Evolutionary conservation across 257 asterid genomes (phyloP), one percentile per base, ranked within the genome.

Genomic region (Nicotiana otophora): DNA sequence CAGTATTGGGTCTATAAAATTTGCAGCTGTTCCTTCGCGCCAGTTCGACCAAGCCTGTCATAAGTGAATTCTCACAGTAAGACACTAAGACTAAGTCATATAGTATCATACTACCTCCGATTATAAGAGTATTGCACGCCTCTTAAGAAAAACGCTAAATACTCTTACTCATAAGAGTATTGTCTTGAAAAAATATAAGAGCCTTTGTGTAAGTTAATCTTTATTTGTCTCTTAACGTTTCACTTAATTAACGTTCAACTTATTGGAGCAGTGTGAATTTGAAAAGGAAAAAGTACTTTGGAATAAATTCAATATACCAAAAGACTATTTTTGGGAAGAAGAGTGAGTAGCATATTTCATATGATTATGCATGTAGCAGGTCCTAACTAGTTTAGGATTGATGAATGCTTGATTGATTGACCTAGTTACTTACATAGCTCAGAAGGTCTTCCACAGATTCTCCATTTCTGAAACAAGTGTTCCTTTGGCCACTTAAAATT

Each of bases 41-140:
- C 89, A 84, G 5, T 76, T 72, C 12, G 81, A 78, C 88, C 88
- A 88, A 15, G 76, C 83, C 90, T 88, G n/a, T 19, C 28, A 54
- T 10, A 72, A 2, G 9, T 6, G 14, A 51, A 15, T 7, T 11
- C 12, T 33, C 26, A 23, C 26, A 23, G 26, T 23, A 23, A 23
- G 26, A 23, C 26, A 23, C 26, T 23, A 23, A 23, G 26, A 23
- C 26, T 23, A 23, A 23, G 26, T 72, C 78, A n/a, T 23, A 72
- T 2, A 4, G 19, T 16, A 23, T 16, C 26, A 23, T 23, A n/a
- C 12, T 36, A 6, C 42, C 42, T 36, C 42, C 31, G 31, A 30
- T 30, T 2, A 30, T 30, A 30, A 30, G 17, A 17, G 54, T 69
- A 17, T 16, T 12, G 26, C 55, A 2, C 16, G 3, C 10, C 30